Percentiles rank a stretch among this genome's conserved stretches.
Conservation (phyloP, 1,284 basidiomycete genomes). For the Apiotrichum akiyoshidainum region DNA sequence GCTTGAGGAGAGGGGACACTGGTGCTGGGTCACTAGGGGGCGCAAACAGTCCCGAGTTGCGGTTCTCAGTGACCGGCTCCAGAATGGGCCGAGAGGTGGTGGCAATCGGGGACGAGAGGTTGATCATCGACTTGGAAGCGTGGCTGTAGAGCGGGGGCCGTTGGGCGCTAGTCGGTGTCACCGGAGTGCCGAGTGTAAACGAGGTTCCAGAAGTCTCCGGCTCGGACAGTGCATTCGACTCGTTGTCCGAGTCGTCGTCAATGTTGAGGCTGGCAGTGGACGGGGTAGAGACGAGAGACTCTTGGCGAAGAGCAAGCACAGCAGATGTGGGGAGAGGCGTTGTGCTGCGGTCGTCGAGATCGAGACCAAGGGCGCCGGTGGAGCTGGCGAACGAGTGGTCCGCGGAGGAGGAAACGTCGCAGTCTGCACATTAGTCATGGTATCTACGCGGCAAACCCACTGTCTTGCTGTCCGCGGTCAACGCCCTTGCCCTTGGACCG, state of each 20-base stretch:
- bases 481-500: conserved; percentile 5
- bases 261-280: not conserved
- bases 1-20: conserved; percentile 30
- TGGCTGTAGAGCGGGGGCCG: conserved; percentile 61
- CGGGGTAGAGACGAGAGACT: not conserved
- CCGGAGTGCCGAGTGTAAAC: conserved; percentile 10
- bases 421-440: not conserved
- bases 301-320: not conserved
- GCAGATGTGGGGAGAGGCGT: not conserved
- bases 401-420: not conserved
- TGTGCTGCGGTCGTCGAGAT: not conserved
- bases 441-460: not conserved
- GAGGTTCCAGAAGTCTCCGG: conserved; percentile 12
- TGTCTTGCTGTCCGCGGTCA: not conserved
- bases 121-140: conserved; percentile 60
- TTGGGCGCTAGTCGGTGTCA: not conserved
- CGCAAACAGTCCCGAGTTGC: not conserved
- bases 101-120: conserved; percentile 42
- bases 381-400: not conserved
- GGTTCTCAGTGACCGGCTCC: conserved; percentile 20
- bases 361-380: not conserved
- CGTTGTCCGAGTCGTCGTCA: conserved; percentile 8
- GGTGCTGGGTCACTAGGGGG: not conserved
- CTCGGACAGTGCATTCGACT: conserved; percentile 1
- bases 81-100: conserved; percentile 17